Base-by-base conservation (phyloP, 73 alveolate genomes). In the Stentor coeruleus region DNA sequence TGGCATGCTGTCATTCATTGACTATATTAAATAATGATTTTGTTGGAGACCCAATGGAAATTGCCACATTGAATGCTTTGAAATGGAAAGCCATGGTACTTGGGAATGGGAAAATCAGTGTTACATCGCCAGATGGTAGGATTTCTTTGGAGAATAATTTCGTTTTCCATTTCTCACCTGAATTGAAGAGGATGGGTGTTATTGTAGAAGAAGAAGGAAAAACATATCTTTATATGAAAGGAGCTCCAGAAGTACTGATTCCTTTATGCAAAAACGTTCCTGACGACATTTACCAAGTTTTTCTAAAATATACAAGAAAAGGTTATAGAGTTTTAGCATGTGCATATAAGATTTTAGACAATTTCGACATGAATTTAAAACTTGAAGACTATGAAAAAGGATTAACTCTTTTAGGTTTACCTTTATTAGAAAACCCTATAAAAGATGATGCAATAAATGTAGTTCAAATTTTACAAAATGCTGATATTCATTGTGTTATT, bases 41-140 rank as follows among this genome's bases (percentile, higher is more conserved):
- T 49, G 87, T 95, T 2, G 99, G 99, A 3, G 99, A 97, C 77
- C 98, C 99, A 3, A 90, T 94, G 14, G 99, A 97, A 86, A 92
- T 94, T 6, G 92, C 94, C 79, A 97, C 96, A 99, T 97, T 97
- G 79, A 94, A 96, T 76, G 90, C 97, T 2, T 93, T 98, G 20
- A 93, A 90, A 33, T 97, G 99, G 98, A 92, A 82, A 49, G 79
- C 91, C 33, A 77, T 79, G 57, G 99, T 93, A 74, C 82, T 74
- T 58, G 86, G 83, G 38, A 41, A 88, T 86, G 42, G 3, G n/a
- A 41, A 59, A 31, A 80, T 20, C 81, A 66, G 20, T 36, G 81
- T 28, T 15, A 35, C 1, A 2, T 15, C 11, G 1, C 66, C 30
- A 37, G 84, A 57, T 31, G 73, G 38, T 75, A 3, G 42, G 28